Percentiles rank a stretch among this genome's conserved stretches.
Conservation (phyloP, 495 filamentous ascomycete genomes). For the Lasiosphaeria ovina region DNA sequence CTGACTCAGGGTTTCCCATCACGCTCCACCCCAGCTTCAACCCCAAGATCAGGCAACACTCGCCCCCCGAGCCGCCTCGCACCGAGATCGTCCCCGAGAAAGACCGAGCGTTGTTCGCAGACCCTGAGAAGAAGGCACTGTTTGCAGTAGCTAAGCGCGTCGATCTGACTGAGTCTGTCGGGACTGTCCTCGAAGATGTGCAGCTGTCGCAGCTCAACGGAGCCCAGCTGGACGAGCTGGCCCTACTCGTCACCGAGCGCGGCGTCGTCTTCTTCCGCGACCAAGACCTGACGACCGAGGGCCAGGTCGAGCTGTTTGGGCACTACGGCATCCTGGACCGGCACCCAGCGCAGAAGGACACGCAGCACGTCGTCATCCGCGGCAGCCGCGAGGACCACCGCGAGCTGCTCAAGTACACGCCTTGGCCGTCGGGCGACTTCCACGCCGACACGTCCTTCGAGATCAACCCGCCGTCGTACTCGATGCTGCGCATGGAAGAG, state of each 20-base stretch:
- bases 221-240: constrained; percentile 45
- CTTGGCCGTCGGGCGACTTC: constrained; percentile 43
- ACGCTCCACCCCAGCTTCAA: constrained; percentile 59
- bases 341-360: constrained; percentile 51
- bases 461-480: constrained; percentile 53
- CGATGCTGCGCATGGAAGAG: constrained; percentile 54
- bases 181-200: constrained; percentile 46
- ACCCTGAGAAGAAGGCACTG: constrained; percentile 50
- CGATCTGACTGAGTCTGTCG: constrained; percentile 53
- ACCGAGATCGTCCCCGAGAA: constrained; percentile 41
- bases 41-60: constrained; percentile 47
- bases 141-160: constrained; percentile 44
- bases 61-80: constrained; percentile 45
- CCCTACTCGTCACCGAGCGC: constrained; percentile 45
- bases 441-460: constrained; percentile 55
- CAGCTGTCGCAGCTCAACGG: constrained; percentile 46
- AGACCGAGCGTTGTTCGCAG: constrained; percentile 51
- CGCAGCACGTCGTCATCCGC: constrained; percentile 31
- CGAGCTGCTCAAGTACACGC: constrained; percentile 38
- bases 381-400: constrained; percentile 41
- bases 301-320: constrained; percentile 51
- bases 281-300: constrained; percentile 51
- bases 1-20: constrained; percentile 38
- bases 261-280: constrained; percentile 51
- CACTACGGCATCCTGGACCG: constrained; percentile 51